Evolutionary conservation across 23 red algal genomes (phyloP), one percentile per base, ranked within the genome.

Genomic region (Agarophyton chilense): DNA sequence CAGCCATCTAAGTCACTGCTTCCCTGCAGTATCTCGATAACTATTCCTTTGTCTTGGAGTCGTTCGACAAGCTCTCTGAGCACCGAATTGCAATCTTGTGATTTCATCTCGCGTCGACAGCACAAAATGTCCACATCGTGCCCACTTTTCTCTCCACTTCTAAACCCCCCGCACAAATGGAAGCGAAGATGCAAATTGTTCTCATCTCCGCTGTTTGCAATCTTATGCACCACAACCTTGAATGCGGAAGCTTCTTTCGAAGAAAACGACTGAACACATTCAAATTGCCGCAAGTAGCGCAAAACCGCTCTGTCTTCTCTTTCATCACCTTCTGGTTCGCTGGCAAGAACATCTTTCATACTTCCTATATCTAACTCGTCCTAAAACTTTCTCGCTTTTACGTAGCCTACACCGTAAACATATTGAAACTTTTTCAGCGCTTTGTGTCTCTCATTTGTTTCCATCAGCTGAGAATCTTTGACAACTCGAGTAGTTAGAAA

Each of bases 61-160:
- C 88, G 14, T 11, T n/a, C 17, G 12, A 74, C 19, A 43, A 91
- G 62, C 60, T 55, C 35, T 29, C 42, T 49, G 34, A 91, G 55
- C 28, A 91, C 64, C 12, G 88, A 91, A 53, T 43, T 71, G 47
- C 51, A 58, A 47, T 74, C 60, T 2, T 89, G 32, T 46, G 47
- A 50, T n/a, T 46, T 18, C 38, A 13, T 39, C 24, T 68, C 57
- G 36, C 45, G 55, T 40, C 77, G 88, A 81, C 88, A 91, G 52
- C 73, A 91, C 38, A 91, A 33, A 68, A 91, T 55, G 61, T 91
- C 88, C 21, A 76, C 88, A 46, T 91, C 88, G 50, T 91, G 88
- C 25, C 88, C 88, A 34, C 21, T 44, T 17, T 52, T 46, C 58
- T 91, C 77, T 52, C 73, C 88, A 31, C 88, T 75, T 25, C 88